Evolutionary conservation across 768 basidiomycete species (phyloP), one percentile per base, ranked within the genome.

Genomic region (Russula sp.): DNA sequence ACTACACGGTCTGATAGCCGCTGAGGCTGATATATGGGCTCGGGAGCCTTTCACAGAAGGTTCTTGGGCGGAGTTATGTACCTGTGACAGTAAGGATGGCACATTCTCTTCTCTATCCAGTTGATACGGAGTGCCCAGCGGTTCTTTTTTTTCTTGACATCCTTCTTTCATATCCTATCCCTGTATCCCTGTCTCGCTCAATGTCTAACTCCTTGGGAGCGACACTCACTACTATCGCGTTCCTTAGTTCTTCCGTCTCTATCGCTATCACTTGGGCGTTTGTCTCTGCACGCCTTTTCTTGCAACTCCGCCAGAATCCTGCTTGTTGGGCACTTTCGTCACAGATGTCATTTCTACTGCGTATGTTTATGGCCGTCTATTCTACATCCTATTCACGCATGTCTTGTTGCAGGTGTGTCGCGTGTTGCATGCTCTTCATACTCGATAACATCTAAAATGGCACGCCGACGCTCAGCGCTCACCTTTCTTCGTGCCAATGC

Each of bases 121-220:
- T 32, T 60, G 29, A 64, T 59, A 46, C 49, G 4, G 48, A 34
- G 32, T 38, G 34, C 45, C 43, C 22, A 20, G 18, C 65, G 97
- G 94, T 73, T 87, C 41, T 78, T 93, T 61, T 71, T 98, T 41
- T 91, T 93, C 32, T 70, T 96, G 54, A 83, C 87, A 1, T 95
- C 91, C 5, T 83, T 96, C 70, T 98, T 98, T 75, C 83, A 98
- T 73, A 83, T 82, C 0, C 78, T 95, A 56, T 81, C 90, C 1
- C 76, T 97, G 29, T 88, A n/a, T n/a, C n/a, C n/a, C n/a, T n/a
- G n/a, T n/a, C 94, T 4, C 82, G 97, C 39, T 90, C 94, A 0
- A 75, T 98, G 56, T 95, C 93, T 35, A 99, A 98, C 70, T 95
- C 93, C 14, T 75, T 95, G 32, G 97, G 98, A 70, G 93, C 93